Percentiles rank a stretch among this genome's conserved stretches.
phyloP scores from a whole-genome alignment of 73 alveolate species.

The Uronychia setigera region DNA sequence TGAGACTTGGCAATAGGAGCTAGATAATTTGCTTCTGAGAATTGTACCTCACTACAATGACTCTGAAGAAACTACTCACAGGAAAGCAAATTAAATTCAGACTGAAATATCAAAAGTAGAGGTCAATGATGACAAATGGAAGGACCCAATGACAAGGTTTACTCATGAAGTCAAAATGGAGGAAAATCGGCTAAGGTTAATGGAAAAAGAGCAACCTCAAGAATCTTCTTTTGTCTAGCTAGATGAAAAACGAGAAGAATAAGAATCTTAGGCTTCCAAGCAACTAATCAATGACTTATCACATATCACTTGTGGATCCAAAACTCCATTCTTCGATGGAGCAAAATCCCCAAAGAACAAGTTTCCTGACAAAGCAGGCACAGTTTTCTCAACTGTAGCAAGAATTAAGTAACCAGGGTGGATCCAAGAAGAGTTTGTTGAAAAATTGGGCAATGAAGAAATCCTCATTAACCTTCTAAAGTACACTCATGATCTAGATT shows the following conservation, averaged over 20 bases:
- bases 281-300: not conserved
- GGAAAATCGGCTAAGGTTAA: not conserved
- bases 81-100: no score
- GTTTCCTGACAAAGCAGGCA: no score
- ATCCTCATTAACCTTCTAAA: not conserved
- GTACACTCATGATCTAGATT: not conserved
- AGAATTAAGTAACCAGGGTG: not conserved
- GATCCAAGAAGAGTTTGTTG: not conserved
- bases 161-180: not conserved
- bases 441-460: not conserved
- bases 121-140: no score
- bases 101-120: no score
- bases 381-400: no score
- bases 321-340: not conserved
- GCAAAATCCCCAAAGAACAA: not conserved
- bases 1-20: no score
- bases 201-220: no score
- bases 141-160: not conserved
- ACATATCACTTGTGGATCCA: not conserved
- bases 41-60: no score
- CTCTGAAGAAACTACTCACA: no score
- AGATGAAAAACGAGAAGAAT: not conserved
- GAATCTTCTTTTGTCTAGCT: not conserved
- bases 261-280: not conserved
- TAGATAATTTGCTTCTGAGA: no score